phyloP scores from a whole-genome alignment of 176 grass and related monocot species.

The Otatea glauca region DNA sequence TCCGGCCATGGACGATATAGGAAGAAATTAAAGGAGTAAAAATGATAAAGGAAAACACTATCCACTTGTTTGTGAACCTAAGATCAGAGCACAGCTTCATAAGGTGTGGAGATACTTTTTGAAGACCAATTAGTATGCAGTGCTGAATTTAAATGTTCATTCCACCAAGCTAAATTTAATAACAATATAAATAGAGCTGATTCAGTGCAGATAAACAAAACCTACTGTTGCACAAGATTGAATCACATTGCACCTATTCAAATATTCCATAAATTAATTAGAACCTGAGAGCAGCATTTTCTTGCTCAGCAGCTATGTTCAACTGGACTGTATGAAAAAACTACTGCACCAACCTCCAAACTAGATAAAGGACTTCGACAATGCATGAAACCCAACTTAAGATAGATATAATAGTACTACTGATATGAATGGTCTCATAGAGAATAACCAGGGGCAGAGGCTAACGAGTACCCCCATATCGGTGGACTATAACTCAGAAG shows the following conservation, averaged over 20 bases:
- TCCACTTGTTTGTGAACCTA: constrained; percentile 13
- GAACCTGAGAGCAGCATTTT: neutral
- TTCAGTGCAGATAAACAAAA: neutral
- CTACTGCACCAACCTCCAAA: constrained; percentile 21
- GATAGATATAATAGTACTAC: neutral
- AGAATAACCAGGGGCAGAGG: neutral
- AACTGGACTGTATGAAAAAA: neutral
- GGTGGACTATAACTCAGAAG: neutral
- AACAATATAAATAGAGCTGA: neutral
- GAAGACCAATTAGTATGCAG: neutral
- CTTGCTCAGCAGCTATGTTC: neutral
- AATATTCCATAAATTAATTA: constrained; percentile 4
- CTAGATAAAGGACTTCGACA: neutral
- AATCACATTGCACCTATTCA: neutral
- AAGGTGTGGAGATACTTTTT: neutral
- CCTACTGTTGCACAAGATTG: neutral
- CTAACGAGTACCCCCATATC: neutral
- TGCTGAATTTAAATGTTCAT: neutral
- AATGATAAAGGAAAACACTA: neutral
- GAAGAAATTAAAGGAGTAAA: constrained; percentile 31
- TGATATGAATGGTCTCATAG: neutral
- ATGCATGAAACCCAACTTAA: neutral
- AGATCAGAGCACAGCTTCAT: neutral
- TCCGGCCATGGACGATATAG: neutral
- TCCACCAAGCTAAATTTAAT: neutral